Evolutionary conservation across 2,329 filamentous ascomycete species (phyloP).

Genomic region (Achaetomium macrosporum): DNA sequence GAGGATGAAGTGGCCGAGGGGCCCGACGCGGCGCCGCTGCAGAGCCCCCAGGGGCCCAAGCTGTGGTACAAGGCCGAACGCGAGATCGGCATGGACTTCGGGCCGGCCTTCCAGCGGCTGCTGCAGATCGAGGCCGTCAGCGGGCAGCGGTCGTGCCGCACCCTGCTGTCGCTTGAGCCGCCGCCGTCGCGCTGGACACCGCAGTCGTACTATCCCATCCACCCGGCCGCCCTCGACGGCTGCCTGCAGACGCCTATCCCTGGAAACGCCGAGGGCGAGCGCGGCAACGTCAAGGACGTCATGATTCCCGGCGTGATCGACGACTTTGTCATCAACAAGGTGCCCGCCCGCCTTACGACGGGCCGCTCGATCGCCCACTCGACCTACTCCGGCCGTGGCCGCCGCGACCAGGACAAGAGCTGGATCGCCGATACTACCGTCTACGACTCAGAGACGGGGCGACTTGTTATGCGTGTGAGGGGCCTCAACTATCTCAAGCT

Average conservation of each 20-base stretch:
- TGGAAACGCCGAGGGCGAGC: slow-evolving; percentile 13
- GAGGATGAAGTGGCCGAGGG: background rate
- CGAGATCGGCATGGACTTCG: slow-evolving; percentile 29
- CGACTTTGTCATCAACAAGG: slow-evolving; percentile 12
- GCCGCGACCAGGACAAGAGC: slow-evolving; percentile 18
- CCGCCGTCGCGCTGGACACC: slow-evolving; percentile 16
- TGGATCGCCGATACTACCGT: slow-evolving; percentile 20
- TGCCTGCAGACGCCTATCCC: slow-evolving; percentile 21
- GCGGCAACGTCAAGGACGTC: slow-evolving; percentile 10
- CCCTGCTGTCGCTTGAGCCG: slow-evolving; percentile 17
- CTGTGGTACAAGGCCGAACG: slow-evolving; percentile 29
- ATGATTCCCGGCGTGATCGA: slow-evolving; percentile 12
- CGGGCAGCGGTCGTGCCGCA: slow-evolving; percentile 16
- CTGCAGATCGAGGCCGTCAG: slow-evolving; percentile 12
- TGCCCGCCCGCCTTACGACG: background rate
- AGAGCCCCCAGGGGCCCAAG: background rate
- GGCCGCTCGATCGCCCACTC: slow-evolving; percentile 14
- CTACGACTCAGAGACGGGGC: slow-evolving; percentile 20
- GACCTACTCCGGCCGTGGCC: slow-evolving; percentile 10
- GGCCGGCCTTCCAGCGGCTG: slow-evolving; percentile 22
- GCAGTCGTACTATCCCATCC: slow-evolving; percentile 25
- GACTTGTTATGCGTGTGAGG: slow-evolving; percentile 18
- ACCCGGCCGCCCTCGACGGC: slow-evolving; percentile 25
- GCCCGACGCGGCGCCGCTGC: background rate
- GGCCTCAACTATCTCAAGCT: slow-evolving; percentile 22